A percentile compares a stretch with the other conserved stretches of the same genome.
Conservation (phyloP, 495 filamentous ascomycete species). For the Penicillium mononematosum region DNA sequence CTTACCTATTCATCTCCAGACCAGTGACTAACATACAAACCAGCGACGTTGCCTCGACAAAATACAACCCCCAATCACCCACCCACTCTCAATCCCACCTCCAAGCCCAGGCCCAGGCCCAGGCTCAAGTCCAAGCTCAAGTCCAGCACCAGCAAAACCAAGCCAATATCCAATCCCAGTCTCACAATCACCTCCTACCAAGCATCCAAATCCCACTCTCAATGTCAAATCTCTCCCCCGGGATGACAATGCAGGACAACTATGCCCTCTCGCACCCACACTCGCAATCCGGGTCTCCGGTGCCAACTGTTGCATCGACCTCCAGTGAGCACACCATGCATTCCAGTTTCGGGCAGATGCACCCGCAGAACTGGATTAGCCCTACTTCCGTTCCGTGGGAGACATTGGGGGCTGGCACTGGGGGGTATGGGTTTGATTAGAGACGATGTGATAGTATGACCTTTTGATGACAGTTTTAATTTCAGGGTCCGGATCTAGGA, state of each 20-base stretch:
- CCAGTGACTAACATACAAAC: slow-evolving; percentile 8
- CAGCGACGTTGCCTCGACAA: slow-evolving; percentile 18
- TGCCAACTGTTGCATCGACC: slow-evolving; percentile 26
- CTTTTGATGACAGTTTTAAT: not conserved
- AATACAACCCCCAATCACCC: slow-evolving; percentile 14
- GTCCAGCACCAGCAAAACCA: slow-evolving; percentile 9
- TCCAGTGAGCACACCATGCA: slow-evolving; percentile 26
- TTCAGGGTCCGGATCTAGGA: not conserved
- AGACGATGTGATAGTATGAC: not conserved
- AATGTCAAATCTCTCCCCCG: slow-evolving; percentile 13
- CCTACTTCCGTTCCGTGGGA: slow-evolving; percentile 40
- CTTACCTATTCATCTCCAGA: not conserved
- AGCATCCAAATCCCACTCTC: slow-evolving; percentile 16
- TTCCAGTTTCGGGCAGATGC: slow-evolving; percentile 30
- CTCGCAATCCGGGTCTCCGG: slow-evolving; percentile 24
- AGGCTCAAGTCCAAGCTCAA: slow-evolving; percentile 7
- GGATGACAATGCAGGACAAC: slow-evolving; percentile 18
- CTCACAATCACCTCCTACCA: slow-evolving; percentile 7
- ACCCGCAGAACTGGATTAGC: slow-evolving; percentile 40
- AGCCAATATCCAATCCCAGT: slow-evolving; percentile 2
- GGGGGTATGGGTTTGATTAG: slow-evolving; percentile 20
- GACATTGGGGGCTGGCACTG: slow-evolving; percentile 19
- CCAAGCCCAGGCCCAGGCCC: slow-evolving; percentile 7
- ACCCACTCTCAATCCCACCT: slow-evolving; percentile 14
- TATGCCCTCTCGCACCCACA: slow-evolving; percentile 19